A percentile compares a stretch with the other conserved stretches of the same genome.
phyloP scores from a whole-genome alignment of 768 basidiomycete species.

The Agaricus sinodeliciosus region DNA sequence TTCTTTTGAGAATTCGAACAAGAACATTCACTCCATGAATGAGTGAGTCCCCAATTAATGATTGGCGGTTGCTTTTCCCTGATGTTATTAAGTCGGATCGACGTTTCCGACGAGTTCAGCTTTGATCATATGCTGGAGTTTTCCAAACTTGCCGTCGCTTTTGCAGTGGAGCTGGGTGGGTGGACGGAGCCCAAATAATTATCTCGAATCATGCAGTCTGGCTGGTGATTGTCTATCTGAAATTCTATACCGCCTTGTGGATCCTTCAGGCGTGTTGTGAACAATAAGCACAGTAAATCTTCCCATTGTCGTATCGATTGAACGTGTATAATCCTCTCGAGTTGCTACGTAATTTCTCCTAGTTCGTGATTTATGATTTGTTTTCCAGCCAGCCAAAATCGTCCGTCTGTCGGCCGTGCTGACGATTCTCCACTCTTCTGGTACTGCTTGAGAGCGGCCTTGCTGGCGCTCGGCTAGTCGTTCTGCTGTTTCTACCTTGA shows the following conservation, averaged over 20 bases:
- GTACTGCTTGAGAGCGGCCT: too few relatives aligned
- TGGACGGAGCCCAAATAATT: conserved; percentile 24
- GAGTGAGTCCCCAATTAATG: conserved; percentile 51
- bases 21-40: conserved; percentile 71
- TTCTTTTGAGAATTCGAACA: conserved; percentile 70
- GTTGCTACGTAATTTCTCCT: background rate
- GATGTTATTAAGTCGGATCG: conserved; percentile 54
- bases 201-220: too few relatives aligned
- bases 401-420: background rate
- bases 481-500: too few relatives aligned
- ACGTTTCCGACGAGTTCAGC: conserved; percentile 83
- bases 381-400: too few relatives aligned
- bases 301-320: too few relatives aligned
- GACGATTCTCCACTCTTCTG: too few relatives aligned
- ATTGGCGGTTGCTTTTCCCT: conserved; percentile 9
- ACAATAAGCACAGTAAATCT: too few relatives aligned
- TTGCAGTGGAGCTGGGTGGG: conserved; percentile 70
- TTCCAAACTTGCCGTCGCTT: conserved; percentile 77
- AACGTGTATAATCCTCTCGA: background rate
- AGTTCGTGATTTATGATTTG: background rate
- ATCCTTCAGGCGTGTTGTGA: too few relatives aligned
- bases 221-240: too few relatives aligned
- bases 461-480: too few relatives aligned
- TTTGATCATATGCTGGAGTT: conserved; percentile 89
- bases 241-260: too few relatives aligned